Evolutionary conservation across 139 green algal genomes (phyloP).

Genomic region (Chlamydomonas applanata): DNA sequence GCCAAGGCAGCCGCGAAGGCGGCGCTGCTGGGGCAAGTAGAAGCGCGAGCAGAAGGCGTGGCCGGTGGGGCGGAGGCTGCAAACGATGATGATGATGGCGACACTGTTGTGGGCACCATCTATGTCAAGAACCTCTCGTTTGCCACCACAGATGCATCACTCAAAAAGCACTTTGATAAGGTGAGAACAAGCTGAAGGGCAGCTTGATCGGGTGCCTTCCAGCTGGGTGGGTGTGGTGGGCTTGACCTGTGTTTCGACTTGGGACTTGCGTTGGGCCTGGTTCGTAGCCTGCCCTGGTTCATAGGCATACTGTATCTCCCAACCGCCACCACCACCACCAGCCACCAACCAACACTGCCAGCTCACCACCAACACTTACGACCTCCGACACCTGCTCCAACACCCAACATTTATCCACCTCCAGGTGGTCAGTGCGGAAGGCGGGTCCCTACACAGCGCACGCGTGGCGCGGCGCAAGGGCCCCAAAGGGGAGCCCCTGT

Average conservation of each 20-base stretch:
- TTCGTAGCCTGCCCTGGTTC: no score
- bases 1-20: slow-evolving; percentile 7
- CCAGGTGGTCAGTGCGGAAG: slow-evolving; percentile 45
- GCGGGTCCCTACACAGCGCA: slow-evolving; percentile 54
- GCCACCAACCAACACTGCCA: no score
- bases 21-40: background rate
- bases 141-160: slow-evolving; percentile 62
- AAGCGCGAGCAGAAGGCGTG: slow-evolving; percentile 3
- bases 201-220: no score
- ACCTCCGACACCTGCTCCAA: no score
- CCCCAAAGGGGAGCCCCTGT: background rate
- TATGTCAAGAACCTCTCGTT: slow-evolving; percentile 98
- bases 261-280: no score
- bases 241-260: background rate
- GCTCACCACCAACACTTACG: no score
- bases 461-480: slow-evolving; percentile 23
- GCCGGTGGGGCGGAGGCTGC: background rate
- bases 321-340: no score
- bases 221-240: background rate
- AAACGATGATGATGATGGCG: slow-evolving; percentile 14
- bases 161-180: slow-evolving; percentile 79
- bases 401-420: background rate
- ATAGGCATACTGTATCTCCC: no score
- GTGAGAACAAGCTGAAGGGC: no score
- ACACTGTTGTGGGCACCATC: slow-evolving; percentile 43